A percentile compares a stretch with the other conserved stretches of the same genome.
Conservation (phyloP, 2,329 filamentous ascomycete genomes). For the Akanthomyces lecanii region DNA sequence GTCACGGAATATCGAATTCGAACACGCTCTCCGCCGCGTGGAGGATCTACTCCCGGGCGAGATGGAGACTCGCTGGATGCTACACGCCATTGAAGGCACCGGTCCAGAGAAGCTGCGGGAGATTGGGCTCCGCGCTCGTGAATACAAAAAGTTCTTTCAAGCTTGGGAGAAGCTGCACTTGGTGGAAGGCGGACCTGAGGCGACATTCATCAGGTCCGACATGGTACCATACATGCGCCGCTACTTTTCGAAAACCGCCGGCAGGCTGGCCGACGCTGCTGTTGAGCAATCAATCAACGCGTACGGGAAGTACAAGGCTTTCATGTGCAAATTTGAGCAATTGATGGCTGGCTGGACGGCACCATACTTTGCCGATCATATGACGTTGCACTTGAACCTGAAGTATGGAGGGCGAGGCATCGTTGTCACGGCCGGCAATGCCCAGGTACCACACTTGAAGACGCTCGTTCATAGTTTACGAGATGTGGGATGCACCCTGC, state of each 20-base stretch:
- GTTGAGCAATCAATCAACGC: neutral
- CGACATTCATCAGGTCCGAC: constrained; percentile 3
- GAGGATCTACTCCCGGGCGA: neutral
- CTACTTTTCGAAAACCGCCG: neutral
- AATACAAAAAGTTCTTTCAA: neutral
- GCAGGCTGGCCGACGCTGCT: neutral
- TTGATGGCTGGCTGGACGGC: constrained; percentile 7
- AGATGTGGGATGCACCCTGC: constrained; percentile 8
- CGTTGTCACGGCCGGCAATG: constrained; percentile 2
- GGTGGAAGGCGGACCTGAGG: neutral
- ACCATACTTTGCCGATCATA: constrained; percentile 10
- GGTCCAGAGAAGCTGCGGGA: constrained; percentile 3
- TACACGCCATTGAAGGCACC: neutral
- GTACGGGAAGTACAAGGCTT: constrained; percentile 4
- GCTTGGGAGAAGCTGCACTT: constrained; percentile 3
- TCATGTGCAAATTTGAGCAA: constrained; percentile 7
- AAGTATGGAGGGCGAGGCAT: constrained; percentile 4
- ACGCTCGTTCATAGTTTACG: constrained; percentile 1
- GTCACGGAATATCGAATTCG: neutral
- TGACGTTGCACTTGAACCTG: constrained; percentile 7
- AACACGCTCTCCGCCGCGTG: neutral
- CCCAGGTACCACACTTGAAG: neutral
- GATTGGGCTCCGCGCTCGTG: constrained; percentile 9
- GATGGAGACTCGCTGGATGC: neutral
- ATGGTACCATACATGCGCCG: neutral